Evolutionary conservation across 768 basidiomycete species (phyloP).

Genomic region (Phylloporus arenicola): DNA sequence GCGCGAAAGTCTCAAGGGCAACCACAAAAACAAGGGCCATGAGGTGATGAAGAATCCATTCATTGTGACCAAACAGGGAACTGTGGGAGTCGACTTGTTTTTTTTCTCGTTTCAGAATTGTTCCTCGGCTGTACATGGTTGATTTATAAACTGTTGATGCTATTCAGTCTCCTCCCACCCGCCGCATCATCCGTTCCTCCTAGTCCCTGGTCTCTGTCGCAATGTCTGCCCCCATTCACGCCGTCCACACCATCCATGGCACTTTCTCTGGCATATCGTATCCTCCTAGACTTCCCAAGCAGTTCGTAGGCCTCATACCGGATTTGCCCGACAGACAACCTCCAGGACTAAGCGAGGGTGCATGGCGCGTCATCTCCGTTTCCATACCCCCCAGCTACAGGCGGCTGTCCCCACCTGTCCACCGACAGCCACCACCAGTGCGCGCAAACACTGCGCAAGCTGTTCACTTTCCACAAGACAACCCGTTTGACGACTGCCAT

Average conservation of each 20-base stretch:
- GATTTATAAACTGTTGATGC: constrained; percentile 16
- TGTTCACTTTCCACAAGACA: constrained; percentile 18
- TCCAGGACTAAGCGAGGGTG: constrained; percentile 19
- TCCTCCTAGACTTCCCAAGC: constrained; percentile 14
- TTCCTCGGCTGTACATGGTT: constrained; percentile 10
- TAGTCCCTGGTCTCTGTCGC: constrained; percentile 12
- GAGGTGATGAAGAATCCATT: constrained; percentile 5
- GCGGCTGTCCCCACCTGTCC: constrained; percentile 20
- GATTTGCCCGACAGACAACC: constrained; percentile 19
- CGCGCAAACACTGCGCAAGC: constrained; percentile 16
- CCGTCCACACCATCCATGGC: constrained; percentile 30
- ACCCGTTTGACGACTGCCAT: constrained; percentile 26
- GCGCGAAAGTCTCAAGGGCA: not conserved
- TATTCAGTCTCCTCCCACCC: not conserved
- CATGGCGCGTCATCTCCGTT: constrained; percentile 22
- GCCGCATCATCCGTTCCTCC: constrained; percentile 6
- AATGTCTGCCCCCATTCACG: constrained; percentile 26
- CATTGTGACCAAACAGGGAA: constrained; percentile 19
- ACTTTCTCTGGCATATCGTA: constrained; percentile 28
- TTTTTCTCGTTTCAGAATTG: constrained; percentile 13
- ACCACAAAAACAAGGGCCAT: constrained; percentile 6
- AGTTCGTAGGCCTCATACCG: constrained; percentile 25
- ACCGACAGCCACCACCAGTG: constrained; percentile 7
- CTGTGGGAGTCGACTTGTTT: constrained; percentile 7
- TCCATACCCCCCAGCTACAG: constrained; percentile 24